Percentiles rank a stretch among this genome's conserved stretches.
These are phyloP conservation scores for Colletotrichum trifolii DNA, from an alignment of 2,329 filamentous ascomycete genomes.

Conservation along the genomic window DNA sequence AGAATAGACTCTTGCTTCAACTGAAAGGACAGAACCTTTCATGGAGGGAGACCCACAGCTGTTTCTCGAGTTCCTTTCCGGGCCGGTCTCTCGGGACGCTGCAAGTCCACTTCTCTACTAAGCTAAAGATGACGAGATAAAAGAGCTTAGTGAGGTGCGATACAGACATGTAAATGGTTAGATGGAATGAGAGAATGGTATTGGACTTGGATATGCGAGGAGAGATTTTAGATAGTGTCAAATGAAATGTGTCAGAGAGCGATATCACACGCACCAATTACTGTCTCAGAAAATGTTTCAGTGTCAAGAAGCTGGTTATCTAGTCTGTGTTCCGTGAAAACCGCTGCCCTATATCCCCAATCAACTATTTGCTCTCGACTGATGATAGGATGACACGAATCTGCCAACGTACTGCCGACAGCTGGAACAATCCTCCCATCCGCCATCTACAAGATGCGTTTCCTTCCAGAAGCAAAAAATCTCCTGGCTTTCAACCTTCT, in stretches of 20 bases:
- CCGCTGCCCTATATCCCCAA: too few species aligned
- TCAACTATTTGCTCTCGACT: slow-evolving; percentile 13
- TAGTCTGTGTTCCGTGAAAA: too few species aligned
- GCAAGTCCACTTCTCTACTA: not conserved
- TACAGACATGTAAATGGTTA: too few species aligned
- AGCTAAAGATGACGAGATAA: not conserved
- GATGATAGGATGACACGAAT: not conserved
- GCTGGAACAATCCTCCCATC: slow-evolving; percentile 3
- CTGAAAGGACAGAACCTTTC: not conserved
- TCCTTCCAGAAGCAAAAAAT: not conserved
- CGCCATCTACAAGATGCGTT: not conserved
- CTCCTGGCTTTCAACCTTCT: not conserved
- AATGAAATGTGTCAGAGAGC: too few species aligned
- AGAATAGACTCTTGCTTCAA: slow-evolving; percentile 8
- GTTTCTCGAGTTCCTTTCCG: not conserved
- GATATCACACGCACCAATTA: too few species aligned
- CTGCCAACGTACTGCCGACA: not conserved
- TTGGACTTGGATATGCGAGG: too few species aligned
- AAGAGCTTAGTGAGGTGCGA: too few species aligned
- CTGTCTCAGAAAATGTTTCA: too few species aligned
- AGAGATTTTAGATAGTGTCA: too few species aligned
- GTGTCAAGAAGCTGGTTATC: too few species aligned
- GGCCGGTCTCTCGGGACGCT: slow-evolving; percentile 4
- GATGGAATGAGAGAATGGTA: too few species aligned
- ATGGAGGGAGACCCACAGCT: not conserved